Conservation (phyloP, 768 basidiomycete genomes). For the Lepiota subincarnata region DNA sequence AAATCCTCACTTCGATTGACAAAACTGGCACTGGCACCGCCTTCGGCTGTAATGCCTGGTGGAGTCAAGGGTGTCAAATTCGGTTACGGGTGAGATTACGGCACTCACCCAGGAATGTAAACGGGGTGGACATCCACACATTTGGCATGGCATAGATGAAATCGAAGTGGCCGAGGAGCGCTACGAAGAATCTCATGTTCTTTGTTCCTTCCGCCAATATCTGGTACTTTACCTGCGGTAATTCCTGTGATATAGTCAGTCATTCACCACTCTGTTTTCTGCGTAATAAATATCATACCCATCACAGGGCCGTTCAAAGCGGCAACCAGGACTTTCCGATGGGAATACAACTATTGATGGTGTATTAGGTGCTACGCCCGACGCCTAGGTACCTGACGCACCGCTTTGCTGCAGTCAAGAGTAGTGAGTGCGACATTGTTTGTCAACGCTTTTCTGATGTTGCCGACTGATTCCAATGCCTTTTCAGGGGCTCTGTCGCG, state of each 20-base stretch:
- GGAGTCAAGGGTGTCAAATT: neutral
- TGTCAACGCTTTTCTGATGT: slow-evolving; percentile 44
- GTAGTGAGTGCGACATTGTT: slow-evolving; percentile 45
- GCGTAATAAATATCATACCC: slow-evolving; percentile 37
- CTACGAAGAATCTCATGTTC: slow-evolving; percentile 25
- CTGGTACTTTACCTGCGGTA: slow-evolving; percentile 45
- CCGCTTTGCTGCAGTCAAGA: slow-evolving; percentile 63
- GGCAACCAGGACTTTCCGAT: slow-evolving; percentile 66
- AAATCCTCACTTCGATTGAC: slow-evolving; percentile 52
- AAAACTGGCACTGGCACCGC: slow-evolving; percentile 66
- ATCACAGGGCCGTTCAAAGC: slow-evolving; percentile 74
- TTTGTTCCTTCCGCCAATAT: neutral
- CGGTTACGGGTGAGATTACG: neutral
- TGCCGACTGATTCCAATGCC: slow-evolving; percentile 17
- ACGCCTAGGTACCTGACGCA: slow-evolving; percentile 23
- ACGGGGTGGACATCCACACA: slow-evolving; percentile 62
- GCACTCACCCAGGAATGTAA: slow-evolving; percentile 55
- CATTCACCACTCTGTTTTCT: neutral
- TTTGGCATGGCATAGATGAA: slow-evolving; percentile 65
- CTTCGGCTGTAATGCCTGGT: slow-evolving; percentile 62
- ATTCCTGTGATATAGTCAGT: slow-evolving; percentile 43
- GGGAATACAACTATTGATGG: slow-evolving; percentile 51
- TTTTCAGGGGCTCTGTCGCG: slow-evolving; percentile 23
- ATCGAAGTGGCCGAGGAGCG: slow-evolving; percentile 69
- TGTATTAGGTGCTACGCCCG: neutral